Evolutionary conservation across 495 filamentous ascomycete species (phyloP), one percentile per base, ranked within the genome.

Genomic region (Parathielavia appendiculata): DNA sequence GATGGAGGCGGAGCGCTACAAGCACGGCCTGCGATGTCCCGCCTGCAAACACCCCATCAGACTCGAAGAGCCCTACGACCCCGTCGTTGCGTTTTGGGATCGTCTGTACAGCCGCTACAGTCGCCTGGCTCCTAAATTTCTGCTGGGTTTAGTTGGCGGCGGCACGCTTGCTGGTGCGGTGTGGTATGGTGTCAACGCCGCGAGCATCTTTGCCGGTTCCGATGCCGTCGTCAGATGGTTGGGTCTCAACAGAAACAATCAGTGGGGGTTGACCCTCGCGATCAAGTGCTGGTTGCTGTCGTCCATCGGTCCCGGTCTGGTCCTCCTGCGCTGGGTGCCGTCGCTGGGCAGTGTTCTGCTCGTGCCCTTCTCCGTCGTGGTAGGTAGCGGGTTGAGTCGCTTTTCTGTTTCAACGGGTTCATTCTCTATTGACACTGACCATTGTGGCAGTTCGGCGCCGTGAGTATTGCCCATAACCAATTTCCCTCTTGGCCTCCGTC

Each of bases 21-120:
- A 80, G 19, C 77, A 76, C 56, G 86, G 83, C 56, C 82, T 96
- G 63, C 70, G 79, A 51, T 98, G 93, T 68, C 91, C 92, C 8
- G 86, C 92, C 61, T 98, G 93, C 80, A 92, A 93, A 67, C 79
- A 83, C 1, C 82, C 86, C 58, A 93, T 97, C 59, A 71, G 78
- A 12, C 73, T 97, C 48, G 81, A 83, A 16, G 83, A 90, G 43
- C 89, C 87, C 30, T 79, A 79, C 57, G 89, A 90, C 70, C 69
- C 78, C 36, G 68, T 90, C 40, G 80, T 95, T 19, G 79, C 83
- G 51, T 56, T 79, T 4, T 76, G 84, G 40, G 80, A 85, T 17
- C 54, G 69, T 40, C 38, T 89, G 4, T 79, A 86, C 63, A 66
- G 73, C 34, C 56, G 76, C n/a, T 81, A 82, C 51, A 80, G 79